Conservation (phyloP, 306 rosid genomes). For the Begonia fuchsioides region DNA sequence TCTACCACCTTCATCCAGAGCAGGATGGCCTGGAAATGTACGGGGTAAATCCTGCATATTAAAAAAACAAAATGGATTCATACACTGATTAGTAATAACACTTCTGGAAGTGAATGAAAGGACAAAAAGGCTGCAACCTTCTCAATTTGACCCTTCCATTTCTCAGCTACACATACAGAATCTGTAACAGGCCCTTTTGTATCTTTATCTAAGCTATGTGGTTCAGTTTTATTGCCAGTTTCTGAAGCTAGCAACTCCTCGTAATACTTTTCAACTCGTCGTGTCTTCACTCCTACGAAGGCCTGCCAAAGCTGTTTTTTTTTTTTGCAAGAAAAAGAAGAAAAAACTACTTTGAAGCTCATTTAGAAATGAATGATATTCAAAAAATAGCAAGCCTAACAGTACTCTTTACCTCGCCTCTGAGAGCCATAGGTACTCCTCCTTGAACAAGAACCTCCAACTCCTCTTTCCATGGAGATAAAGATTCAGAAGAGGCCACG, state of each 20-base stretch:
- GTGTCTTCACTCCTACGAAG: conserved; percentile 77
- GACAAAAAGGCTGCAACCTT: conserved; percentile 38
- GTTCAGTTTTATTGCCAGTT: conserved; percentile 33
- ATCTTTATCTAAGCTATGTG: conserved; percentile 24
- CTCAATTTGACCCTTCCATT: conserved; percentile 99
- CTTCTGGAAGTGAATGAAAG: conserved; percentile 8
- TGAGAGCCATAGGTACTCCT: conserved; percentile 96
- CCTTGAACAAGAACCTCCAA: conserved; percentile 99
- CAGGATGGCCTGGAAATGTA: conserved; percentile 99
- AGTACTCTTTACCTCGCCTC: conserved; percentile 71
- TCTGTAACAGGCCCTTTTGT: conserved; percentile 32
- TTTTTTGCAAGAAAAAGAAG: neutral
- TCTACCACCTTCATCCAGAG: conserved; percentile 95
- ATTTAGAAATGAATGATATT: too few species aligned
- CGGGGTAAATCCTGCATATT: conserved; percentile 85
- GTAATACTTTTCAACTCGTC: conserved; percentile 70
- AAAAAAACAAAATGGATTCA: conserved; percentile 6
- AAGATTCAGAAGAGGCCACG: conserved; percentile 31
- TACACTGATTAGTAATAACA: conserved; percentile 2
- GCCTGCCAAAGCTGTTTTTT: conserved; percentile 97
- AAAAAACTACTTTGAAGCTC: conserved; percentile 3
- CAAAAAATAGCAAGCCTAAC: conserved; percentile 9
- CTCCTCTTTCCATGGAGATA: conserved; percentile 82
- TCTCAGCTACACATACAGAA: conserved; percentile 46
- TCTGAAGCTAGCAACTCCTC: conserved; percentile 62